Evolutionary conservation across 345 rosid genomes (phyloP), one percentile per base, ranked within the genome.

Genomic region (Isatis tinctoria): DNA sequence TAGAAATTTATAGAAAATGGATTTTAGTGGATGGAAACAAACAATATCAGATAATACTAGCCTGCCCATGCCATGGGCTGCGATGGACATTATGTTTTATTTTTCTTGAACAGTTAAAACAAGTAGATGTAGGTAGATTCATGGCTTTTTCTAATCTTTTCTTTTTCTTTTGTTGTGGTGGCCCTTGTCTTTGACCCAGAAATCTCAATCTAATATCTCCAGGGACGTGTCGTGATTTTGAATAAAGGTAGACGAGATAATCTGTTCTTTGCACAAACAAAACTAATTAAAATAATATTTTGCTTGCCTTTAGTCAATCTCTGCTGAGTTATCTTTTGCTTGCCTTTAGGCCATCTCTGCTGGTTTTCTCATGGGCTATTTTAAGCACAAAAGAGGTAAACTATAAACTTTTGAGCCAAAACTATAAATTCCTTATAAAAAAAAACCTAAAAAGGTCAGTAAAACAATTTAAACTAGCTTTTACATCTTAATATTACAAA

Each of bases 1-100:
- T 18, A 27, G 26, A 17, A 67, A 37, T 41, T 56, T 58, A 44
- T 59, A n/a, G 27, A 37, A 13, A 57, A 32, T 22, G 30, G 20
- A 32, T 28, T 10, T 47, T 59, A 11, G 67, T 70, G 74, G 27
- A 59, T 70, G 57, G 37, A 70, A 59, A 45, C 45, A 60, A 70
- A 57, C 22, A 43, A 41, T 13, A 41, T 1, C n/a, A 9, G 20
- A 69, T 57, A 43, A 47, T 18, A 17, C 14, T 43, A 70, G 20
- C 22, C 32, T 40, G 12, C 43, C 52, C 41, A 68, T 68, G 73
- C 73, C 27, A 53, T 67, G 49, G 72, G 14, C 27, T 53, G 17
- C 17, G 24, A 37, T 17, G 28, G 51, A 69, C 64, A 28, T 17
- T 16, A 39, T 43, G 27, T 68, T 39, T 53, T 54, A 9, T 27